These are phyloP conservation scores for Ballota nigra DNA, from an alignment of 257 asterid species.

Conservation along the genomic window DNA sequence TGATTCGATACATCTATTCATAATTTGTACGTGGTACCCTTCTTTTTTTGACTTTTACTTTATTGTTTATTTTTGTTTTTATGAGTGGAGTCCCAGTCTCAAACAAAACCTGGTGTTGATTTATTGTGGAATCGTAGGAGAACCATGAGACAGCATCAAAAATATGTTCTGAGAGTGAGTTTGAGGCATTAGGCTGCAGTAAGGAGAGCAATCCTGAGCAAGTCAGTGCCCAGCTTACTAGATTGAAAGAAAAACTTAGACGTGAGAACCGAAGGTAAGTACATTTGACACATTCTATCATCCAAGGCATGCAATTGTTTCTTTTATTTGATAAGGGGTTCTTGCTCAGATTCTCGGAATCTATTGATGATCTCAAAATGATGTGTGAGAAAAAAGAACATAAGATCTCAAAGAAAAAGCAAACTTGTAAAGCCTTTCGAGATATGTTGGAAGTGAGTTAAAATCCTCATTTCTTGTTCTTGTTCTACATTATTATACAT, in stretches of 20 bases:
- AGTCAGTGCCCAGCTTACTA: slow-evolving; percentile 56
- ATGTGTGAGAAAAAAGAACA: slow-evolving; percentile 61
- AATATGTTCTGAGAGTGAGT: slow-evolving; percentile 73
- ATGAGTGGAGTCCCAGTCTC: slow-evolving; percentile 3
- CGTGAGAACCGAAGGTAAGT: slow-evolving; percentile 75
- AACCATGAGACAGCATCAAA: slow-evolving; percentile 64
- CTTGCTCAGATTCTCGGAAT: slow-evolving; percentile 68
- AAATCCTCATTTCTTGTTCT: slow-evolving; percentile 20
- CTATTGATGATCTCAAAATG: slow-evolving; percentile 79
- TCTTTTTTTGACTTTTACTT: slow-evolving; percentile 1
- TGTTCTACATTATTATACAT: slow-evolving; percentile 10
- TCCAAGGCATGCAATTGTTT: slow-evolving; percentile 14
- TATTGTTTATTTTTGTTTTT: not conserved
- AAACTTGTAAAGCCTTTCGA: slow-evolving; percentile 55
- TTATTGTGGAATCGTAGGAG: slow-evolving; percentile 51
- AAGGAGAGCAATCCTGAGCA: slow-evolving; percentile 68
- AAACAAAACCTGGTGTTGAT: slow-evolving; percentile 20
- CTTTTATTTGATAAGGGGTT: slow-evolving; percentile 13
- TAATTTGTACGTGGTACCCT: not conserved
- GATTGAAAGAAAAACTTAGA: slow-evolving; percentile 56
- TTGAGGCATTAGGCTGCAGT: slow-evolving; percentile 65
- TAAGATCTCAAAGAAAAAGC: slow-evolving; percentile 60
- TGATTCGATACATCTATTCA: not conserved
- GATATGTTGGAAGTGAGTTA: slow-evolving; percentile 69
- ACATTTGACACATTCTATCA: slow-evolving; percentile 11